phyloP scores from a whole-genome alignment of 2,329 filamentous ascomycete species.

The Diaporthe humulicola region DNA sequence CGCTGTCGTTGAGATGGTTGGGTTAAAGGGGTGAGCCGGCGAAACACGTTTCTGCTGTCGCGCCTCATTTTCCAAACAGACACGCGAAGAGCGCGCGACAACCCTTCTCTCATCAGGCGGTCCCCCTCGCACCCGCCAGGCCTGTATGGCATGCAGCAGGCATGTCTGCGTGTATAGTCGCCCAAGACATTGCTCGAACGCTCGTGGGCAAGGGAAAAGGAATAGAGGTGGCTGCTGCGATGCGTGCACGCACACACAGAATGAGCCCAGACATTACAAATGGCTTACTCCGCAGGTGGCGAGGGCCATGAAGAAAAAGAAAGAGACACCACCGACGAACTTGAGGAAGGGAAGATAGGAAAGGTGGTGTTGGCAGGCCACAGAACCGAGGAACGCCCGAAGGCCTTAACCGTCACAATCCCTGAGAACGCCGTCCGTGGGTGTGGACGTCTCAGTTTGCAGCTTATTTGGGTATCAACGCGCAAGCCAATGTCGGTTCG shows the following conservation, averaged over 20 bases:
- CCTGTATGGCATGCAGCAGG: conserved; percentile 8
- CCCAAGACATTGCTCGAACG: neutral
- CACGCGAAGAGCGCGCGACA: conserved; percentile 27
- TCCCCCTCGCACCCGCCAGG: neutral
- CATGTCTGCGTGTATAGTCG: conserved; percentile 4
- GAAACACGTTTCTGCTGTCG: neutral
- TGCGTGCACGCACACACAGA: neutral
- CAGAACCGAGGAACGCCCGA: conserved; percentile 56
- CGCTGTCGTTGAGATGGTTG: neutral
- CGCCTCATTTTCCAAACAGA: conserved; percentile 1
- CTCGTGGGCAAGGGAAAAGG: neutral
- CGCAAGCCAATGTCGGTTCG: conserved; percentile 47
- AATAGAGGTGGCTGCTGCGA: neutral
- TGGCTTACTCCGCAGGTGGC: neutral
- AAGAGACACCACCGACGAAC: conserved; percentile 39
- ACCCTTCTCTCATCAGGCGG: conserved; percentile 38
- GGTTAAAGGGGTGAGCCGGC: neutral
- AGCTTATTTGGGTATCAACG: conserved; percentile 73
- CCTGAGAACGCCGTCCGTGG: conserved; percentile 47
- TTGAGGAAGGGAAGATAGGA: conserved; percentile 35
- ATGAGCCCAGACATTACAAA: conserved; percentile 34
- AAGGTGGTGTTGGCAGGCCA: conserved; percentile 1
- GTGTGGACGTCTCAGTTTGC: conserved; percentile 58
- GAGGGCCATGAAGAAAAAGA: conserved; percentile 39
- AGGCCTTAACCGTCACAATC: conserved; percentile 57